phyloP scores from a whole-genome alignment of 441 rosid genomes.

The Populus tomentosa region DNA sequence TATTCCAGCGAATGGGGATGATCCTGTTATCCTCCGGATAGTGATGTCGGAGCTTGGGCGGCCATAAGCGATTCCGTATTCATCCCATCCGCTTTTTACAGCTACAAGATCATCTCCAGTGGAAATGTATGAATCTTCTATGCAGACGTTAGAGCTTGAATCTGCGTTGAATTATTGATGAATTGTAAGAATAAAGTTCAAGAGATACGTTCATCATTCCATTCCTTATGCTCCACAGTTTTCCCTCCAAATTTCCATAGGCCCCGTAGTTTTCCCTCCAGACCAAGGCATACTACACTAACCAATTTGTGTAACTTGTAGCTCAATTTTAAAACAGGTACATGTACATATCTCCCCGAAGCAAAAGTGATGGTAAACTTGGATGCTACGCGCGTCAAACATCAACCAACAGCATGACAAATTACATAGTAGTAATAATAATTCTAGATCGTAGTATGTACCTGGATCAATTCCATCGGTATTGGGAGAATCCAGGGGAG shows the following conservation, averaged over 20 bases:
- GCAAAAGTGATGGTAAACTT: neutral
- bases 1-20: conserved; percentile 81
- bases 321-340: neutral
- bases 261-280: neutral
- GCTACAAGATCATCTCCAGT: conserved; percentile 89
- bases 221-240: neutral
- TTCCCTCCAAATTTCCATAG: neutral
- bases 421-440: neutral
- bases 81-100: conserved; percentile 95
- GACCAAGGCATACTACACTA: neutral
- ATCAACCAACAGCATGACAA: neutral
- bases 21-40: conserved; percentile 75
- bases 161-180: conserved; percentile 34
- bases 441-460: conserved; percentile 13
- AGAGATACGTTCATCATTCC: neutral
- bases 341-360: neutral
- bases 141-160: conserved; percentile 85
- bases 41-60: conserved; percentile 86
- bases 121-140: conserved; percentile 85
- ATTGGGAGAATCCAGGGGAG: conserved; percentile 86
- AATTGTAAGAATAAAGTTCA: neutral
- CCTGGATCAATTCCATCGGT: conserved; percentile 99
- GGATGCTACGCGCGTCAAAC: neutral
- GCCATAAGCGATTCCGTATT: conserved; percentile 72
- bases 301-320: neutral